Base-by-base conservation (phyloP, 768 basidiomycete genomes). In the Boletus rufocinnamomeus region DNA sequence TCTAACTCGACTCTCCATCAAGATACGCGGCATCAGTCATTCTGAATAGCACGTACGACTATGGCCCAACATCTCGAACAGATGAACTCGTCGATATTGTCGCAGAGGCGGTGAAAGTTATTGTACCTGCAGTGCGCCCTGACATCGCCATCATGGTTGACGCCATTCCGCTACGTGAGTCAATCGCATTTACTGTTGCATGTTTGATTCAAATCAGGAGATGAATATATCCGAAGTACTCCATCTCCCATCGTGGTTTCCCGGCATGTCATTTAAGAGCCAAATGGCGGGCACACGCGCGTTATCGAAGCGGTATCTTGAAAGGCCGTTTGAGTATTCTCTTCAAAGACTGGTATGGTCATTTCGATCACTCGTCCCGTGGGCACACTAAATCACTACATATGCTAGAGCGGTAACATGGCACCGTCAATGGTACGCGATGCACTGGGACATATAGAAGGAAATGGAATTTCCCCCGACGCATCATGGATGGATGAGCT, bases 1-100 rank as follows among this genome's bases (percentile, higher is more conserved):
- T 8, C n/a, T 3, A 9, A 35, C 9, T 28, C 2, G 23, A 25
- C 8, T 23, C 13, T 13, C 13, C 30, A 5, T 46, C 5, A 1
- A 56, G 63, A 8, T 64, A 56, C 47, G 59, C 62, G 0, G 28
- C 53, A 0, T 44, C 51, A 0, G 16, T 47, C 10, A 60, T 59
- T 17, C 34, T 63, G 21, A 60, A 53, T 0, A 50, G 62, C 16
- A 27, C 38, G 0, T 64, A 56, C 19, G 40, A 56, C 35, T 60
- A 64, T 44, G 51, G 43, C 10, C 45, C 51, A 0, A 11, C 16
- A 7, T 56, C 58, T 9, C 47, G 40, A 7, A 37, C 57, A 3
- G 63, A 64, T 16, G 40, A 54, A 8, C 21, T 64, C n/a, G 3
- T 64, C 11, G 50, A 44, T 1, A 41, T 45, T 2, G 19, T 43